Evolutionary conservation across 2,329 filamentous ascomycete genomes (phyloP), one percentile per base, ranked within the genome.

Genomic region (Cladosporium sp.): DNA sequence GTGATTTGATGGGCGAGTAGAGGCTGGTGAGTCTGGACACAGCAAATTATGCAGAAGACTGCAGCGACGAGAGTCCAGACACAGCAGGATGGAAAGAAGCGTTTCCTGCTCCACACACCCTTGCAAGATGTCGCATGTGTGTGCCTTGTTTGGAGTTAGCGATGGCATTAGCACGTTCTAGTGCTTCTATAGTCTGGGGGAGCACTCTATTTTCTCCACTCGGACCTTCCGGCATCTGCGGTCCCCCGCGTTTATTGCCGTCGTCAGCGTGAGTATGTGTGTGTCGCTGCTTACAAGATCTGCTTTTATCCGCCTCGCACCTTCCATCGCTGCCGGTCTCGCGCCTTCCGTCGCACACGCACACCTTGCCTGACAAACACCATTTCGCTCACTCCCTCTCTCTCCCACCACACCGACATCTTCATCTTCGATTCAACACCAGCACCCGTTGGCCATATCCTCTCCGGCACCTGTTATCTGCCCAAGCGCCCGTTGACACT

Each of bases 241-340:
- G 33, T 35, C 33, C 40, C 40, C 40, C 40, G 40, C 40, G 10
- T 46, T 46, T 46, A 23, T 46, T 10, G 40, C 40, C 40, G n/a
- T 46, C 40, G 40, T 46, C 40, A 46, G 40, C 40, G 2, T 46
- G 40, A 21, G 37, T 6, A 10, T 35, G 33, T 35, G n/a, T 16
- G 7, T 4, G 21, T 46, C 40, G n/a, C 8, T 46, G 40, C 40
- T 46, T 21, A 46, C 40, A 46, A 46, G 40, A 23, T 33, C 33
- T 57, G 55, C 55, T 57, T 57, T 57, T 57, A 57, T 11, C 55
- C 55, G 55, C n/a, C 33, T 40, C 16, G 55, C 55, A 33, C 33
- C 55, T 57, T 28, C 49, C 28, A 18, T 46, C 40, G 40, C n/a
- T 44, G 40, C 40, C 18, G 5, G 7, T 44, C 40, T 46, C 40